Evolutionary conservation across 495 filamentous ascomycete genomes (phyloP).

Genomic region (Tuber microsphaerosporum): DNA sequence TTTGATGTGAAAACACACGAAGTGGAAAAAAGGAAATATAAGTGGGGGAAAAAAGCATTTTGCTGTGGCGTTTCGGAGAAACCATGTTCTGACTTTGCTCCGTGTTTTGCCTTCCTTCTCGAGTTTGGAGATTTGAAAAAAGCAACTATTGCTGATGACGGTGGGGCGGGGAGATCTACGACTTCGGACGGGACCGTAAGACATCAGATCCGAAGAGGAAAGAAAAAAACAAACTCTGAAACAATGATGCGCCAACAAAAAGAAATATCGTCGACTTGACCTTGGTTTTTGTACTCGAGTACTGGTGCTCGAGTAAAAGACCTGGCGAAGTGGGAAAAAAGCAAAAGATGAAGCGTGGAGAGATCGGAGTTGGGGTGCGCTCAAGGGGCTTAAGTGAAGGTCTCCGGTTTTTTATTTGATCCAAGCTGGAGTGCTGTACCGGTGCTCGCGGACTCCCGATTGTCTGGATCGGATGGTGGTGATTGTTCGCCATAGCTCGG

Average conservation of each 20-base stretch:
- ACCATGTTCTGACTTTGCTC: background rate
- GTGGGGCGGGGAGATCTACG: background rate
- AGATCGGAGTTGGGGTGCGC: background rate
- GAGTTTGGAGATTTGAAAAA: background rate
- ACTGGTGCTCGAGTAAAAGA: background rate
- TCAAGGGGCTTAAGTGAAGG: background rate
- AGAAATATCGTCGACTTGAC: background rate
- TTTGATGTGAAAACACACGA: background rate
- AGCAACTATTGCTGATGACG: background rate
- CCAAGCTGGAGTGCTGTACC: background rate
- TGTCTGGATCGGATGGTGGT: background rate
- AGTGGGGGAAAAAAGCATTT: no score
- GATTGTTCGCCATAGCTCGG: background rate
- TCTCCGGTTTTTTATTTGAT: background rate
- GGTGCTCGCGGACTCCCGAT: background rate
- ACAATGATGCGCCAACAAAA: background rate
- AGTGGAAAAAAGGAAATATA: background rate
- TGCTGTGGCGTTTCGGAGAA: background rate
- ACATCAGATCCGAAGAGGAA: background rate
- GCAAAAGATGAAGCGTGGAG: background rate
- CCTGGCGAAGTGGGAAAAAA: background rate
- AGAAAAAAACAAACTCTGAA: background rate
- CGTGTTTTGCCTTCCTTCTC: background rate
- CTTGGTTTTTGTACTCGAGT: background rate
- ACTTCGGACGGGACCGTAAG: background rate